A percentile compares a stretch with the other conserved stretches of the same genome.
These are phyloP conservation scores for Pseudocercospora musae DNA, from an alignment of 2,329 filamentous ascomycete genomes.

Conservation along the genomic window DNA sequence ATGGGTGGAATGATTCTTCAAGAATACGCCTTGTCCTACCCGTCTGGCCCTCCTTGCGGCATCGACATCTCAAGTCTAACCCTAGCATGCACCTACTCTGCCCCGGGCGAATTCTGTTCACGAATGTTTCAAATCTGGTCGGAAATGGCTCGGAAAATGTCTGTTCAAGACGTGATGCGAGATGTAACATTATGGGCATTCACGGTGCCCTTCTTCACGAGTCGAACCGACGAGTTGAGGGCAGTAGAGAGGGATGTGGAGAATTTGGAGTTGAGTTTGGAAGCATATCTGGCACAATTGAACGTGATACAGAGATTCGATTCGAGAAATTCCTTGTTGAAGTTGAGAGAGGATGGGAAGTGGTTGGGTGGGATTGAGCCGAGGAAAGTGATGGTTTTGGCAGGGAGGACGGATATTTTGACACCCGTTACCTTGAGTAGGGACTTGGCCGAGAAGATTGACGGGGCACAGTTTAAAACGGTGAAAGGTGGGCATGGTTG, in stretches of 20 bases:
- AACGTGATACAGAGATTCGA: conserved; percentile 28
- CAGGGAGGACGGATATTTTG: conserved; percentile 25
- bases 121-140: conserved; percentile 26
- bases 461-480: conserved; percentile 21
- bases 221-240: conserved; percentile 12
- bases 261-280: conserved; percentile 21
- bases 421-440: conserved; percentile 24
- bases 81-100: conserved; percentile 26
- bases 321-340: conserved; percentile 12
- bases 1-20: conserved; percentile 31
- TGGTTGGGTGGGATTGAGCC: conserved; percentile 16
- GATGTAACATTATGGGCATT: conserved; percentile 30
- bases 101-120: conserved; percentile 22
- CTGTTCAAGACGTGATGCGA: conserved; percentile 25
- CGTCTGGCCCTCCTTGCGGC: conserved; percentile 14
- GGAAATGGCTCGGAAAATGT: conserved; percentile 24
- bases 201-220: conserved; percentile 25
- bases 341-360: conserved; percentile 14
- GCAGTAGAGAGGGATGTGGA: conserved; percentile 24
- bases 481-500: conserved; percentile 26
- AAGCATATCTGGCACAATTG: conserved; percentile 25
- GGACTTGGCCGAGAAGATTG: conserved; percentile 21
- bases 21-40: conserved; percentile 22
- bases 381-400: conserved; percentile 26
- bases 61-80: conserved; percentile 14